Evolutionary conservation across 495 filamentous ascomycete genomes (phyloP), one percentile per base, ranked within the genome.

Genomic region (Echria macrotheca): DNA sequence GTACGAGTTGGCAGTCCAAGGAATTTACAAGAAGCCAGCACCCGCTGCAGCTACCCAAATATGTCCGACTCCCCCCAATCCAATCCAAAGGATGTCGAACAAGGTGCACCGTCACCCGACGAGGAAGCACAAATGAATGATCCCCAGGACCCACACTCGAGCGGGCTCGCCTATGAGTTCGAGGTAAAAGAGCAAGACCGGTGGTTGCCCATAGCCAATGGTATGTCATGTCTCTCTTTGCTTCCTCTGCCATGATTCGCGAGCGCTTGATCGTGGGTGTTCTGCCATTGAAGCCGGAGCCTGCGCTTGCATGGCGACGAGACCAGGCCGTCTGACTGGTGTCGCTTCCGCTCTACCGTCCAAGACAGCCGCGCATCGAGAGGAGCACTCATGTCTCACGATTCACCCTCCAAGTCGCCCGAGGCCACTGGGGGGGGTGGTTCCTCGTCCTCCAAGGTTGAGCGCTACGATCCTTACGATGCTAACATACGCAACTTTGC

Each of bases 201-300:
- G 78, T 98, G 93, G 93, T 84, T 98, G 70, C 93, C 93, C 72
- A 98, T 98, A 82, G 93, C 93, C 75, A 98, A 98, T 91, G 93
- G 93, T 98, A 82, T 50, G 60, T 68, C 58, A 50, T 57, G 39
- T 58, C 45, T 50, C 53, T 49, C 44, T 40, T 41, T 52, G 28
- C 36, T 76, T 74, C 76, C 66, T 71, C 71, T 72, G 70, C 62
- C 71, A 57, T 70, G 68, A 68, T 69, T 68, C 69, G 61, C 51
- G 56, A 57, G 64, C 53, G 59, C 53, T 56, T 55, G 69, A 14
- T 50, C 49, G 52, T 48, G 55, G 50, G 33, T 53, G 49, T 54
- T 53, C 50, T 49, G 54, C 49, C 42, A 47, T 53, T 58, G 62
- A 57, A 61, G 66, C n/a, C n/a, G n/a, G n/a, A n/a, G n/a, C 62